Base-by-base conservation (phyloP, 148 eudicot species). In the Vaccinium macrocarpon region DNA sequence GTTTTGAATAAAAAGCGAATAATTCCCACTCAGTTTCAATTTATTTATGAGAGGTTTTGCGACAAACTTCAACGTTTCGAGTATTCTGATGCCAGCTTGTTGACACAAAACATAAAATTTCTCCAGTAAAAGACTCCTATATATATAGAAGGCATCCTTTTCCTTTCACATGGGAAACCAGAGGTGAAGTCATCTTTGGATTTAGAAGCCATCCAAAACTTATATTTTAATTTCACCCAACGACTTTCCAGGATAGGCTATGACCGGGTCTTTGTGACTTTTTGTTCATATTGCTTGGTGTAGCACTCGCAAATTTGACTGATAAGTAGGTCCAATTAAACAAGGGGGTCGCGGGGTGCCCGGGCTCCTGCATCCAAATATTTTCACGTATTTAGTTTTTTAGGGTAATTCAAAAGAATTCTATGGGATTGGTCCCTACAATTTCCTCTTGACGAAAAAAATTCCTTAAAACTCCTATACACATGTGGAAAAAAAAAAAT, bases 151-250 rank as follows among this genome's bases (percentile, higher is more conserved):
- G 61, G 55, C 62, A 52, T 78, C 19, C 15, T 76, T 78, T 77
- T 48, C 42, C 38, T 52, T 78, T 78, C 38, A 78, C 18, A 78
- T 78, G 42, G 23, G 13, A 25, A 49, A 52, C 5, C 18, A 50
- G 80, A 78, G 80, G 27, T 15, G 21, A 78, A 78, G 61, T 78
- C 80, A 78, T 46, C 27, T 76, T 76, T n/a, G 55, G 35, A 25
- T 61, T 64, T 25, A 76, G 25, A 70, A 70, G 0, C 13, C 46
- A 29, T 70, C 14, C 42, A 12, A 29, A 15, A 70, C 8, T 42
- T 42, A 14, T n/a, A 64, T 64, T n/a, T 64, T 64, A 14, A 4
- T 76, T 50, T 12, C 5, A 42, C 10, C 6, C 35, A 25, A 66
- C 10, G 72, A 66, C 72, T 66, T 66, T 66, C 5, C 55, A n/a